Conservation (phyloP, 208 protist species). For the Phytomonas serpens region DNA sequence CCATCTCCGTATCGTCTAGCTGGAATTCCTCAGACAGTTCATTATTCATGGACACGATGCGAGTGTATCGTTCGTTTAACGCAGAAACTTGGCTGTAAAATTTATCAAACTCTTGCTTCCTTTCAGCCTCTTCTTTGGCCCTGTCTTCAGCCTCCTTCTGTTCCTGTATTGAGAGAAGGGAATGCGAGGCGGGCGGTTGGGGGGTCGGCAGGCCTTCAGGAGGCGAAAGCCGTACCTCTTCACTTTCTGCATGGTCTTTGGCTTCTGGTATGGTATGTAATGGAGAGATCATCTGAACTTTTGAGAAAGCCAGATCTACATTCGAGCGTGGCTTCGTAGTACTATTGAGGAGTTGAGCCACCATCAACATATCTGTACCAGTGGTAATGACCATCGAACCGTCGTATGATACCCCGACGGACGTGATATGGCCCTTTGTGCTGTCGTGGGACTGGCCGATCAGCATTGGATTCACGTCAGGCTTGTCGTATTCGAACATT, state of each 20-base stretch:
- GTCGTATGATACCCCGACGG: conserved; percentile 75
- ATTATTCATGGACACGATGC: conserved; percentile 71
- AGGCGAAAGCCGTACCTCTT: neutral
- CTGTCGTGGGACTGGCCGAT: conserved; percentile 73
- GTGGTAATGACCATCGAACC: conserved; percentile 77
- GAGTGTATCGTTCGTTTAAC: conserved; percentile 52
- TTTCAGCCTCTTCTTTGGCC: conserved; percentile 38
- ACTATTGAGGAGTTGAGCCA: conserved; percentile 57
- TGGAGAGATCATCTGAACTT: neutral
- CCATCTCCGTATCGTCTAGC: conserved; percentile 57
- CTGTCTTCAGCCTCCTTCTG: conserved; percentile 90
- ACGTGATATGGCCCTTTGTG: conserved; percentile 42
- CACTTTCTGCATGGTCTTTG: neutral
- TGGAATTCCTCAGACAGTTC: conserved; percentile 27
- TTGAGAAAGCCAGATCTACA: neutral
- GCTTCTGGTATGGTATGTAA: neutral
- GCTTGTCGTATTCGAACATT: conserved; percentile 9
- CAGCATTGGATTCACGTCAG: conserved; percentile 16
- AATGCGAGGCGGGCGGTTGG: neutral
- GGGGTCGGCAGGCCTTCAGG: neutral
- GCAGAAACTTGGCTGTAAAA: conserved; percentile 50
- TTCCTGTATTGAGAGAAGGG: conserved; percentile 80
- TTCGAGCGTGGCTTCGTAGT: conserved; percentile 10
- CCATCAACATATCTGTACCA: conserved; percentile 86
- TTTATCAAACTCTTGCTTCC: conserved; percentile 69